Evolutionary conservation across 345 rosid genomes (phyloP), one percentile per base, ranked within the genome.

Genomic region (Trapa bicornis): DNA sequence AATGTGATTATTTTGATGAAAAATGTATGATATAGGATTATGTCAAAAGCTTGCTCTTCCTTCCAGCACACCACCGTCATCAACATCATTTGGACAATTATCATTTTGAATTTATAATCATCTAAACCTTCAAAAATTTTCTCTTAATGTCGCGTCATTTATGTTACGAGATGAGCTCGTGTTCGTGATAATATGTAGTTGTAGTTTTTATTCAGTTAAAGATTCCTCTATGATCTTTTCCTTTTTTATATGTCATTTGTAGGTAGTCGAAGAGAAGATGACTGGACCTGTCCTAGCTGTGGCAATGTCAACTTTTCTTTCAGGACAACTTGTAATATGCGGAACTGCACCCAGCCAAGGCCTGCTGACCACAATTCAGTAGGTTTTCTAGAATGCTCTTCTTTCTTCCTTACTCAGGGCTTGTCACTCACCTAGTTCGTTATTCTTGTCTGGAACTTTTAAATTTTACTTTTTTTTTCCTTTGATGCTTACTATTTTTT

Each of bases 191-290:
- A 1, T 58, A 10, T 33, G 37, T 58, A 12, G 63, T 12, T 33
- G 37, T 58, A 9, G 15, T 32, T 58, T 58, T 2, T 58, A 58
- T 3, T 15, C n/a, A 2, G 17, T 41, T 41, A 41, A 41, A 41
- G 4, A 41, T 41, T 3, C 35, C 35, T 4, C 5, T 35, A 50
- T 32, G 32, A 8, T 7, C 37, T 1, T 58, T 29, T 58, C 4
- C 38, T 29, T n/a, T 57, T 33, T 67, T 50, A 33, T 6, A 65
- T 70, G 57, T 2, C 52, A 16, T 14, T 56, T 60, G 35, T 68
- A 95, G 99, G 99, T 37, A 87, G 99, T 64, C 93, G 97, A 2
- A 87, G 99, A 81, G 99, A 95, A 71, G 97, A 95, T 79, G 99
- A 95, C 69, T 95, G 97, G 99, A 91, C 96, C 36, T 94, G 97